Evolutionary conservation across 805 yeast genomes (phyloP), one percentile per base, ranked within the genome.

Genomic region (Hyphopichia homilentoma): DNA sequence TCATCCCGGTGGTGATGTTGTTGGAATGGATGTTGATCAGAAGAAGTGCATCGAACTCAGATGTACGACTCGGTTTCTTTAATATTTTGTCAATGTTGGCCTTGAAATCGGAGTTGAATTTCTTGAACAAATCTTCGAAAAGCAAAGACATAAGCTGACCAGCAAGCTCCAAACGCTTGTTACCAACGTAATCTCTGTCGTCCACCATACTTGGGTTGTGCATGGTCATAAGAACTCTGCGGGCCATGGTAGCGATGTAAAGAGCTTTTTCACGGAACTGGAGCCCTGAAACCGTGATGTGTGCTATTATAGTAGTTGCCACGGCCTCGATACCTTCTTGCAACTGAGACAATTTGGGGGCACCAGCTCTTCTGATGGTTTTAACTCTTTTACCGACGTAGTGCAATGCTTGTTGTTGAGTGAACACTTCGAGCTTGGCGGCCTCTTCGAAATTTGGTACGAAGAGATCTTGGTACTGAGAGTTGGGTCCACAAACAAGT

Each of bases 161-260:
- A 1, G 98, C 98, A 53, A 93, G 69, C 64, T 93, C 98, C 44
- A 93, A 70, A 63, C 98, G 84, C 60, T 93, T 93, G 64, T 90
- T 90, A 69, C 98, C 98, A 27, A 93, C 97, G 53, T 93, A 93
- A 66, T 93, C 98, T 61, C 97, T 79, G 61, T 93, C 98, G 52
- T 93, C 98, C n/a, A 93, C 95, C 81, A 87, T 81, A 45, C 80
- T 79, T 6, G 97, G 94, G 50, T 93, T 84, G 43, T 85, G 81
- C 81, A 93, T 86, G 4, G 98, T 86, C 94, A 87, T 86, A 15
- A 93, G 74, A 3, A 90, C 97, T 52, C 97, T 76, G 54, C 98
- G 77, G 1, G 98, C 84, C 98, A 93, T 93, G 61, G 87, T 79
- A 2, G 97, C 96, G 45, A 93, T 79, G 54, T 93, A 93, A 22